Base-by-base conservation (phyloP, 148 eudicot genomes). In the Arbutus unedo region DNA sequence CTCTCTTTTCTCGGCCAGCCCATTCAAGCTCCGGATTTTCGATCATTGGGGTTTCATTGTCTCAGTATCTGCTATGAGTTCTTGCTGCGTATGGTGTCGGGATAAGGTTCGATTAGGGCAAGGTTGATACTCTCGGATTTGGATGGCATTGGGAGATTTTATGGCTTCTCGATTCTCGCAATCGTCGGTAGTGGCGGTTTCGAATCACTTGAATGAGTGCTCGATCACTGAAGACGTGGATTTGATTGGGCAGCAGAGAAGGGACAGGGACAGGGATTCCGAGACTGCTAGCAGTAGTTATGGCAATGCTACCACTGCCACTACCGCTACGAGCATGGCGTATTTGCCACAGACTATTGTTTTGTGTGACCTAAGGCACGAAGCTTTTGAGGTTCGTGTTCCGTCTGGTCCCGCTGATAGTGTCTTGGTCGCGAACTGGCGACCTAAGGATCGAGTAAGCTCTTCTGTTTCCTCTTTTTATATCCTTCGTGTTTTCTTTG, bases 61-160 rank as follows among this genome's bases (percentile, higher is more conserved):
- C 66, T 54, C 41, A 43, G 4, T 71, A 38, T 43, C 66, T 70
- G 62, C 64, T 53, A 62, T 70, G 64, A 81, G 77, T 53, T 38
- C 47, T 71, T 21, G 76, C 59, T 68, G 51, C 21, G 60, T 53
- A n/a, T 81, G 77, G 76, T 81, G 25, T 70, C 7, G 15, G 18
- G 48, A 6, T 50, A 50, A 25, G 82, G 81, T 81, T 60, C 85
- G 86, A 81, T 78, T 83, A 49, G 88, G 88, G 83, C 88, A 80
- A 54, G 86, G 86, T 54, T 86, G 77, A 83, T 62, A 47, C 45
- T 44, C 45, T 2, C 6, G 81, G 70, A 87, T 83, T 92, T 91
- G 93, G 84, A 94, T 94, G 97, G 98, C 98, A 85, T 90, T 96
- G 91, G 98, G 96, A 7, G 98, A 96, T 88, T 91, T 94, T 77